phyloP scores from a whole-genome alignment of 345 rosid species.

The Gossypium anomalum region DNA sequence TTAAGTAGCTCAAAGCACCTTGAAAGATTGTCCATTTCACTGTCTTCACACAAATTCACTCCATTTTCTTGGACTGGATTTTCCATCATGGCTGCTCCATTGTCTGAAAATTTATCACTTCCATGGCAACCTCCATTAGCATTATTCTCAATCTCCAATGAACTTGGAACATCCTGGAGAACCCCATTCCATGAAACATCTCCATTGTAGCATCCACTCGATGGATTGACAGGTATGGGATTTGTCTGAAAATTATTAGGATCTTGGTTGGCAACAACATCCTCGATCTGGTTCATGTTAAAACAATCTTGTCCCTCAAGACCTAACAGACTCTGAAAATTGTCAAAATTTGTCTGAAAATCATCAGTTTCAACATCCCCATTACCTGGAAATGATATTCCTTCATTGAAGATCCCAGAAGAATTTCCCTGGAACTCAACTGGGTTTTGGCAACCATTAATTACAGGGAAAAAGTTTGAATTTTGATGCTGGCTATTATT shows the following conservation, averaged over 20 bases:
- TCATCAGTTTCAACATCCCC: too few species aligned
- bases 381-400: background rate
- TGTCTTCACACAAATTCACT: background rate
- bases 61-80: background rate
- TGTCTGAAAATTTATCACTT: background rate
- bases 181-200: background rate
- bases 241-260: background rate
- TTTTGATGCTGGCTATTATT: background rate
- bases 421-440: background rate
- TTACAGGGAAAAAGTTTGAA: background rate
- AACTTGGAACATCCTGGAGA: background rate
- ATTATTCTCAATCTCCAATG: background rate
- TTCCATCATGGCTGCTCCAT: slow-evolving; percentile 1
- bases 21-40: background rate
- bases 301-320: background rate
- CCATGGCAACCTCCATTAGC: background rate
- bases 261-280: background rate
- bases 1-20: background rate
- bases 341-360: background rate
- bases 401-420: background rate
- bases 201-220: background rate
- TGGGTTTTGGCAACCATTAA: background rate
- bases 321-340: background rate
- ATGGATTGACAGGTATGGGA: background rate
- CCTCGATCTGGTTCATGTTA: background rate